Base-by-base conservation (phyloP, 2,329 filamentous ascomycete species). In the Rhynchosporium secalis region DNA sequence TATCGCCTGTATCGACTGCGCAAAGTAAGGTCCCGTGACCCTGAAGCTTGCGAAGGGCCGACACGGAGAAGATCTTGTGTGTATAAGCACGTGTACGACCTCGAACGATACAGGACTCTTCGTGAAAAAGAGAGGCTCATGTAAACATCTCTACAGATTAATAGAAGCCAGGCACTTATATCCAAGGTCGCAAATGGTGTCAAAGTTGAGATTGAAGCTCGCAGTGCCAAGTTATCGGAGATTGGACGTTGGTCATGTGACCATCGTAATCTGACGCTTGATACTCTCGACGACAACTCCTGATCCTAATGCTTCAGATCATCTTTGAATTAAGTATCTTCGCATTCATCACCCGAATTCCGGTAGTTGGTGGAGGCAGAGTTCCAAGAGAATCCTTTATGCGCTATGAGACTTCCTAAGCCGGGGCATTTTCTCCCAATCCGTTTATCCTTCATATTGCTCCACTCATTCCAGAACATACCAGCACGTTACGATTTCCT, bases 371-470 rank as follows among this genome's bases (percentile, higher is more conserved):
- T 33, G 13, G 40, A 56, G 5, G 13, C 31, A 56, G 31, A 46
- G 13, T 7, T 13, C 26, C 26, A 8, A 56, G 26, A 20, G 54
- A 45, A 56, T 45, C 29, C 54, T 56, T 46, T 26, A 33, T 5
- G 28, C 20, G 26, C 54, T 56, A 38, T n/a, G 20, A 41, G 10
- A 20, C 10, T 33, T 7, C 41, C 54, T 40, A 56, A 56, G 54
- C 40, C 54, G 54, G 54, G 26, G 31, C 41, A 43, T 56, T 38
- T 56, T 56, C 7, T 56, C 31, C 43, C 26, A 28, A 43, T 56
- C 54, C 54, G 40, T 56, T 56, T 56, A 56, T 4, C 40, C 54
- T 56, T 28, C 26, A 56, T 56, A 56, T 56, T 56, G 54, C 38
- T 46, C 20, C 29, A 33, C 40, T 56, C 56, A 61, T 20, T n/a